Evolutionary conservation across 148 eudicot genomes (phyloP), one percentile per base, ranked within the genome.

Genomic region (Fagopyrum esculentum): DNA sequence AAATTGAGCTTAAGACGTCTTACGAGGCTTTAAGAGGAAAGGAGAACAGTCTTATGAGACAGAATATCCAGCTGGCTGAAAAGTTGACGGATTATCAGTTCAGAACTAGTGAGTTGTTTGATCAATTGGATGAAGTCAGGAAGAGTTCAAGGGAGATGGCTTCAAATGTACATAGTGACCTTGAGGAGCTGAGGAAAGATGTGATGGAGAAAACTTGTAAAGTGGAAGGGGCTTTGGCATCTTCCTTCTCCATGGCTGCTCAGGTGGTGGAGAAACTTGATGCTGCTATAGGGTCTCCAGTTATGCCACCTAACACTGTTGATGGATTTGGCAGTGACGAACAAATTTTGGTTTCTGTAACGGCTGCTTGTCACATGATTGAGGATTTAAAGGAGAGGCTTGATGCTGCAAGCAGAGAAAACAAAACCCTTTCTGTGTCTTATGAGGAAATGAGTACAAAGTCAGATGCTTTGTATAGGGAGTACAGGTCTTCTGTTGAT

Each of bases 301-400:
- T 19, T 71, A 40, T 57, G 66, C 71, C 76, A 59, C 73, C 80
- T 73, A 76, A 48, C 30, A 68, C 57, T 54, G 74, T 43, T 59
- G 74, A 80, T 81, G 83, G 22, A 77, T 72, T 46, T 54, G 87
- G 82, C 74, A 61, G 86, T 45, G 76, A 81, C 73, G 78, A 73
- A 55, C 81, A 54, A 76, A 78, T 90, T 69, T 74, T 84, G 63
- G 56, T 78, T 44, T 87, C 92, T 75, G 81, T 90, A 68, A 79
- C 73, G 81, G 79, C 85, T 81, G 94, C 92, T 56, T 85, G 82
- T 80, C 84, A 80, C 74, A 77, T 86, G 80, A 90, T 95, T 79
- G 82, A 82, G 57, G 82, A 71, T 71, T 77, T 87, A 81, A 90
- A 77, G 81, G 79, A 77, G 44, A 84, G 82, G 77, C 84, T 85